Evolutionary conservation across 257 asterid species (phyloP), one percentile per base, ranked within the genome.

Genomic region (Cinchona pubescens): DNA sequence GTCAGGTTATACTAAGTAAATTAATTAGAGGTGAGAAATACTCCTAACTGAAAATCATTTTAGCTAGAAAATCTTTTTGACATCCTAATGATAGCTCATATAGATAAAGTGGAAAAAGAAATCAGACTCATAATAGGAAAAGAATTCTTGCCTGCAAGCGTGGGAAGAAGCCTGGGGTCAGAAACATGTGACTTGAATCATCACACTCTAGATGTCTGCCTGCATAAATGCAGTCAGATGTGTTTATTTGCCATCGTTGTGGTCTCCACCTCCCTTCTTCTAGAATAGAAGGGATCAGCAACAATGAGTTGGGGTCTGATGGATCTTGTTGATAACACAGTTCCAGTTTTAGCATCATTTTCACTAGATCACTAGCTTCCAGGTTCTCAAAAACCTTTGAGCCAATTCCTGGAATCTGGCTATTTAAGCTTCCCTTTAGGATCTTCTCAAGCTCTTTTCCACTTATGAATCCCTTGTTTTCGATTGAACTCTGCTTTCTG

Each of bases 311-410:
- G 35, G 86, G 85, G 49, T 90, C 81, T 8, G 89, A 78, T 18
- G 89, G 88, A 83, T 90, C 91, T 76, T 87, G 93, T 79, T 91
- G 91, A 62, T 87, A 93, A 77, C 97, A 93, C 25, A 91, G 88
- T 79, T 90, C 97, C 46, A 93, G 83, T 79, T 91, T 93, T 78
- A 91, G 87, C 97, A 91, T 93, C 92, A 93, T 79, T 69, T 81
- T 87, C 60, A 90, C 87, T 23, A 93, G 85, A 73, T 86, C 92
- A 62, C 58, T 53, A 30, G 91, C 87, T 60, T 86, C 92, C 45
- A 93, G 75, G 74, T 88, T 87, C 73, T 90, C 90, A 35, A 85
- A 71, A 78, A 85, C 87, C 77, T 83, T 89, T 30, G 90, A 78
- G 12, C 94, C 90, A 76, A 79, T 82, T 72, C 92, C 91, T 40